A percentile compares a stretch with the other conserved stretches of the same genome.
Conservation (phyloP, 2,329 filamentous ascomycete species). For the Colletotrichum gloeosporioides region DNA sequence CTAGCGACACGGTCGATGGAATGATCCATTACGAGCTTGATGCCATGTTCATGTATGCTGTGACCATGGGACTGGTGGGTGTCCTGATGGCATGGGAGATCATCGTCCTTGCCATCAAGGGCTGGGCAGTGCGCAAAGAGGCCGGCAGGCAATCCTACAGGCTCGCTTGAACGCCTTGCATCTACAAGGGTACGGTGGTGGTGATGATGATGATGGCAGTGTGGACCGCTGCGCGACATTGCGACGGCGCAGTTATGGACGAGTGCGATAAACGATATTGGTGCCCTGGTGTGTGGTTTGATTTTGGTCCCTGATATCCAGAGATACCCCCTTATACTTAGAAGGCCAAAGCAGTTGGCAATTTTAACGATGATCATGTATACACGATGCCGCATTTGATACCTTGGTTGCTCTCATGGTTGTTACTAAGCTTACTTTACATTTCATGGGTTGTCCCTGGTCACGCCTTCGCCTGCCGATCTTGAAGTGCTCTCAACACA, state of each 20-base stretch:
- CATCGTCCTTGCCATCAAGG: slow-evolving; percentile 81
- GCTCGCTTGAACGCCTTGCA: neutral
- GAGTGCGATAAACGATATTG: neutral
- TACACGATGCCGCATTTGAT: neutral
- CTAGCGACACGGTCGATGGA: slow-evolving; percentile 73
- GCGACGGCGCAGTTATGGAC: neutral
- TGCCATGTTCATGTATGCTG: slow-evolving; percentile 92
- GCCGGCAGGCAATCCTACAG: slow-evolving; percentile 8
- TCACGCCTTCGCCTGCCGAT: neutral
- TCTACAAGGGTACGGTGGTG: neutral
- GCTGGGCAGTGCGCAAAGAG: slow-evolving; percentile 73
- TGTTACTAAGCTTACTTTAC: neutral
- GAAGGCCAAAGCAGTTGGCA: neutral
- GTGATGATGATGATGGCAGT: neutral
- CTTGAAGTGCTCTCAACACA: neutral
- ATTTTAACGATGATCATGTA: neutral
- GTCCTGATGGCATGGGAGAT: slow-evolving; percentile 88
- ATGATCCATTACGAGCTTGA: slow-evolving; percentile 81
- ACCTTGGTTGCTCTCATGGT: neutral
- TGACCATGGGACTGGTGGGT: slow-evolving; percentile 82
- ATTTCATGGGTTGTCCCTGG: neutral
- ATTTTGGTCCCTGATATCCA: neutral
- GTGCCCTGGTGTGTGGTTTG: neutral
- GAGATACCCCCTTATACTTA: slow-evolving; percentile 13
- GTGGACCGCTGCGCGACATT: neutral